These are phyloP conservation scores for Nitzschia palea DNA, from an alignment of 108 stramenopile species.

Conservation along the genomic window DNA sequence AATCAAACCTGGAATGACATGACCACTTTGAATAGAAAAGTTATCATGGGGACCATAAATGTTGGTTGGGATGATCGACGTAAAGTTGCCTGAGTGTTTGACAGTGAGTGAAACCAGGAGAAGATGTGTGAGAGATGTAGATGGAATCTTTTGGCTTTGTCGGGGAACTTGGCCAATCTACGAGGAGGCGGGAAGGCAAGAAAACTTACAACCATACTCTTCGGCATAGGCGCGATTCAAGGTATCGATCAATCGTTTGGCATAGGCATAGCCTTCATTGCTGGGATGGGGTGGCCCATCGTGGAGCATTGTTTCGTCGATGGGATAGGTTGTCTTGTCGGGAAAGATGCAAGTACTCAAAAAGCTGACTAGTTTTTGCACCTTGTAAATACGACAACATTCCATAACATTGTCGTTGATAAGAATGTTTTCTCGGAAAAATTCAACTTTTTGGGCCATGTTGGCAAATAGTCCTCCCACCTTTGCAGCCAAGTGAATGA, in stretches of 20 bases:
- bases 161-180: too few species aligned
- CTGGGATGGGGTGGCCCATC: conserved; percentile 94
- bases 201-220: conserved; percentile 75
- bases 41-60: conserved; percentile 97
- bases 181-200: too few species aligned
- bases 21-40: conserved; percentile 93
- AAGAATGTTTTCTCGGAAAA: conserved; percentile 97
- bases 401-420: conserved; percentile 97
- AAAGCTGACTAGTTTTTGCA: conserved; percentile 96
- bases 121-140: too few species aligned
- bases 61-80: conserved; percentile 97
- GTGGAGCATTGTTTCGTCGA: conserved; percentile 99
- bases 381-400: conserved; percentile 92
- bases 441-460: conserved; percentile 94
- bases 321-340: conserved; percentile 99
- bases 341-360: conserved; percentile 99
- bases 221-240: conserved; percentile 97
- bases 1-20: conserved; percentile 98
- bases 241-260: conserved; percentile 98
- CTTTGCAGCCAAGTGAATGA: conserved; percentile 98
- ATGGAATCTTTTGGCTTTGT: too few species aligned
- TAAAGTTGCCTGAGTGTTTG: conserved; percentile 84
- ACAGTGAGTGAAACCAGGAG: background rate
- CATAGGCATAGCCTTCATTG: conserved; percentile 99
- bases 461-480: conserved; percentile 97